A percentile compares a stretch with the other conserved stretches of the same genome.
Evolutionary conservation across 1,139 yeast genomes (phyloP).

Genomic region (Petasospora rhodanensis): DNA sequence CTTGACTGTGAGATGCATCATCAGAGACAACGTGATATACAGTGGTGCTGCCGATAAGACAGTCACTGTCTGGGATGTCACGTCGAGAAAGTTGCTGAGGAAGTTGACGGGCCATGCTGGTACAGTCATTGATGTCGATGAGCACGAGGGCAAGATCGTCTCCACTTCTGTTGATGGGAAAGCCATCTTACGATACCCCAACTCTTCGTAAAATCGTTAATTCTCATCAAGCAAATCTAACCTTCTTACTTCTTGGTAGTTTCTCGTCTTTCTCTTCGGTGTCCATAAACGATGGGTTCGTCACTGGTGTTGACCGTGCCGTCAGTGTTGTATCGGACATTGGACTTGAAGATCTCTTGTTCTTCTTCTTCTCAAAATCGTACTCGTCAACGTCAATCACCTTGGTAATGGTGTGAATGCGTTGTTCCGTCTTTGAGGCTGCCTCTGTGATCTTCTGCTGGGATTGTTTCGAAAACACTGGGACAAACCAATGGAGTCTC

Average conservation of each 20-base stretch:
- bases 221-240: constrained; percentile 16
- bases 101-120: constrained; percentile 61
- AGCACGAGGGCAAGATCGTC: constrained; percentile 38
- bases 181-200: constrained; percentile 37
- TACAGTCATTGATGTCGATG: constrained; percentile 55
- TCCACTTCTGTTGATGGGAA: constrained; percentile 50
- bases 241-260: constrained; percentile 25
- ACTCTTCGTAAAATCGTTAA: constrained; percentile 1
- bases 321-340: no score
- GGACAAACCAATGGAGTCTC: constrained; percentile 38
- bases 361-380: neutral
- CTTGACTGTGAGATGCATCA: constrained; percentile 43
- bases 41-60: constrained; percentile 65
- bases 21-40: constrained; percentile 33
- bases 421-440: neutral
- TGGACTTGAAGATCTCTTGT: neutral
- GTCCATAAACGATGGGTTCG: neutral
- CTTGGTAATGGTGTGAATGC: constrained; percentile 1
- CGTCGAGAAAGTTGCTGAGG: constrained; percentile 40
- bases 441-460: constrained; percentile 22
- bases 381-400: constrained; percentile 5
- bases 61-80: constrained; percentile 59
- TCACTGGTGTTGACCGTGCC: neutral
- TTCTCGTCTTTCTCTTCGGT: constrained; percentile 2
- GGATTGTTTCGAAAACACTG: constrained; percentile 32